These are phyloP conservation scores for Protoeuglena noctilucae DNA, from an alignment of 139 green algal species.

Conservation along the genomic window DNA sequence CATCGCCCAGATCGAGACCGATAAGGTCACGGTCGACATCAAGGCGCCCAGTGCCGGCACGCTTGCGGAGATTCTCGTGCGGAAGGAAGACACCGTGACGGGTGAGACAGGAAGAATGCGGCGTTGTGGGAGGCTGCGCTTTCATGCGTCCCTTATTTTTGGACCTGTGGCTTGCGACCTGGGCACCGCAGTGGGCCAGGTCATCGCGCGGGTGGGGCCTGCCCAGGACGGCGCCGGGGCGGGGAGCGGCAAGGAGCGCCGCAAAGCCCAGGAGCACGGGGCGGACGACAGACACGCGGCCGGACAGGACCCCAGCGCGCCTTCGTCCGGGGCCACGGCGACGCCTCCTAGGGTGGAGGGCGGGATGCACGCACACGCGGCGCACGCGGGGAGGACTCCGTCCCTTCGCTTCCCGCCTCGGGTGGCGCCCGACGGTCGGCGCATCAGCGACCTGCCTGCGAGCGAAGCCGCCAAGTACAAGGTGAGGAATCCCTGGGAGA, in stretches of 20 bases:
- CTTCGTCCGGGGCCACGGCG: too few relatives aligned
- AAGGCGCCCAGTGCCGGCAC: slow-evolving; percentile 18
- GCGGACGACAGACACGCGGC: too few relatives aligned
- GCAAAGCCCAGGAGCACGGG: too few relatives aligned
- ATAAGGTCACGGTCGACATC: slow-evolving; percentile 36
- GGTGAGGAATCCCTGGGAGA: too few relatives aligned
- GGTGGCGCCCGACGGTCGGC: slow-evolving; percentile 9
- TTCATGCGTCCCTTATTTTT: too few relatives aligned
- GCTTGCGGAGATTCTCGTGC: slow-evolving; percentile 16
- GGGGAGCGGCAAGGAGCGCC: not conserved
- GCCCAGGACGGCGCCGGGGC: not conserved
- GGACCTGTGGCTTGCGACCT: slow-evolving; percentile 16
- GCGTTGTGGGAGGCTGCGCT: too few relatives aligned
- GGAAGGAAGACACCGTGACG: slow-evolving; percentile 22
- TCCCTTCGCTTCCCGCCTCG: slow-evolving; percentile 23
- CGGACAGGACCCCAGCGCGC: too few relatives aligned
- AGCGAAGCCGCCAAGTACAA: slow-evolving; percentile 18
- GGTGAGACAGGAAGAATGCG: too few relatives aligned
- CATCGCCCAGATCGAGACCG: too few relatives aligned
- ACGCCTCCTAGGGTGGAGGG: too few relatives aligned
- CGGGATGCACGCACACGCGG: not conserved
- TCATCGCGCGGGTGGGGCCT: not conserved
- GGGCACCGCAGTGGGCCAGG: slow-evolving; percentile 16
- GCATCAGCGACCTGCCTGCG: slow-evolving; percentile 20
- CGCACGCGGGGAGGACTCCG: not conserved